Conservation (phyloP, 176 grass and related monocot genomes). For the Saccharum officinarum region DNA sequence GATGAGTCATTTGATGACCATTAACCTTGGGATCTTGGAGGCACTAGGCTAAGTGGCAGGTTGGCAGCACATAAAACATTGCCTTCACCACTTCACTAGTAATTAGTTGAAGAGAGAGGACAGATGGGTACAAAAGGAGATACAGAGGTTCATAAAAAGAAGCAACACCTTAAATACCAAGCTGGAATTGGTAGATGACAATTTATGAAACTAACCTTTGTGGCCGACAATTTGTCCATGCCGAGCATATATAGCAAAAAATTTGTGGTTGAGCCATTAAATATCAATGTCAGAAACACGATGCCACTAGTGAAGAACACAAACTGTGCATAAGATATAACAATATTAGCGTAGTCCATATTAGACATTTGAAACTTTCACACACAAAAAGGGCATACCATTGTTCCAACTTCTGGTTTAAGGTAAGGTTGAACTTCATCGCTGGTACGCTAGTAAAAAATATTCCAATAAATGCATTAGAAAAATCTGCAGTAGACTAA, state of each 20-base stretch:
- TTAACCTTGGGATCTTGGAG: slow-evolving; percentile 7
- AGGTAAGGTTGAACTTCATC: slow-evolving; percentile 58
- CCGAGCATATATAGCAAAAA: slow-evolving; percentile 68
- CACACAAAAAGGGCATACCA: slow-evolving; percentile 51
- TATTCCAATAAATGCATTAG: slow-evolving; percentile 27
- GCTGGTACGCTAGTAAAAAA: slow-evolving; percentile 54
- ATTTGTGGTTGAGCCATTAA: slow-evolving; percentile 94
- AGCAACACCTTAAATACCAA: not conserved
- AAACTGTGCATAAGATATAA: slow-evolving; percentile 62
- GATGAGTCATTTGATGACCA: not conserved
- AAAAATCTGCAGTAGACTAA: not conserved
- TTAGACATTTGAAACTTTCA: not conserved
- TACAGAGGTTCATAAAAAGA: not conserved
- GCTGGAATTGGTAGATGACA: slow-evolving; percentile 13
- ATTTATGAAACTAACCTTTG: slow-evolving; percentile 60
- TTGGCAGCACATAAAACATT: slow-evolving; percentile 9
- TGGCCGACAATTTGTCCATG: slow-evolving; percentile 68
- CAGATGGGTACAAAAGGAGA: not conserved
- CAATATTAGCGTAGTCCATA: slow-evolving; percentile 29
- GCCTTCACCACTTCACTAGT: not conserved
- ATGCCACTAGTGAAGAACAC: slow-evolving; percentile 97
- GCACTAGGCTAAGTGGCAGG: not conserved
- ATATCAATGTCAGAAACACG: slow-evolving; percentile 81
- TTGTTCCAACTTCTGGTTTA: slow-evolving; percentile 67
- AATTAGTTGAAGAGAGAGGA: not conserved